Base-by-base conservation (phyloP, 768 basidiomycete species). In the Pulveroboletus ravenelii region DNA sequence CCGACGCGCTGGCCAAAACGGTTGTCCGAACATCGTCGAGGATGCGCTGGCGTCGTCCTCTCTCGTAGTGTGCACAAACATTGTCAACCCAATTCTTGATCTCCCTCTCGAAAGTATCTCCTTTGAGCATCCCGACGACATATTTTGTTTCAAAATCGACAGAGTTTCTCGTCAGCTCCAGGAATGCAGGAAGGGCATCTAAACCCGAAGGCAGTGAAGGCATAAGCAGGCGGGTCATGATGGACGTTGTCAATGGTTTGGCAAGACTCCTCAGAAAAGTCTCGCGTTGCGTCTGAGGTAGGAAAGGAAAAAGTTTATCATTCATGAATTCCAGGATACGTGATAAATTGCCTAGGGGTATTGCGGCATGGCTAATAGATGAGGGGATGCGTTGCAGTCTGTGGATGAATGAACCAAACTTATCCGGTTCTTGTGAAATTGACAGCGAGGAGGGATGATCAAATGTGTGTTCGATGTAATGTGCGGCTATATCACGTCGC, bases 61-160 rank as follows among this genome's bases (percentile, higher is more conserved):
- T 80, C 64, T 93, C 92, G 64, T 93, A 95, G 65, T 91, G 88
- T 3, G 74, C 69, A 15, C 80, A 77, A 10, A 89, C 75, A 5
- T 80, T 78, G 43, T 84, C 77, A 4, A 77, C 78, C 89, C 93
- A 95, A 6, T 68, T 59, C 59, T 79, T 77, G 48, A 94, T 78
- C 7, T 81, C 70, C 23, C 71, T 71, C 40, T 84, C 81, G 6
- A 69, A 68, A 12, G 56, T 48, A 18, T 74, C 76, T 47, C 74
- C 77, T 13, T 76, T 76, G 14, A 87, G 70, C 51, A 84, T 57
- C 13, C 65, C 65, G 13, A 77, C 59, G 14, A 87, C 59, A 45
- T 78, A 77, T 32, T 71, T 67, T 10, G 74, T 70, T 70, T 95
- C 93, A 38, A 93, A 86, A 3, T 68, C 63, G 5, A 87, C 81